These are phyloP conservation scores for Glebionis coronaria DNA, from an alignment of 129 eudicot genomes.

Conservation along the genomic window DNA sequence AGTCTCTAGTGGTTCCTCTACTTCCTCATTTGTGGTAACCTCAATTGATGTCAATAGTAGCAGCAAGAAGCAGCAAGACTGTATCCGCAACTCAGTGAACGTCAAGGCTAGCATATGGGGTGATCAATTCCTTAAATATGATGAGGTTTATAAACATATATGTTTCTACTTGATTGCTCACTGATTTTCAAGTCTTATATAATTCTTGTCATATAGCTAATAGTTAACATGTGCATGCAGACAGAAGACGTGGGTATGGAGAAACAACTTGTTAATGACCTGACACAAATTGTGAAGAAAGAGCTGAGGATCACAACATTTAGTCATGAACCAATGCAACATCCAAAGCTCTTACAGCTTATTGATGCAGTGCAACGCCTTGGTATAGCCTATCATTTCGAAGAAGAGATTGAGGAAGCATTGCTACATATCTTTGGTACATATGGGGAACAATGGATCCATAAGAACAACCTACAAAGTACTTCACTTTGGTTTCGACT, in stretches of 20 bases:
- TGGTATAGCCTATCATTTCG: neutral
- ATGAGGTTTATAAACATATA: conserved; percentile 6
- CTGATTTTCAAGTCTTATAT: neutral
- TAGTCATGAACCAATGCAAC: neutral
- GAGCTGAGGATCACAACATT: neutral
- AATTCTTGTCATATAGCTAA: neutral
- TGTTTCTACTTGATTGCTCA: neutral
- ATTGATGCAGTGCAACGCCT: conserved; percentile 7
- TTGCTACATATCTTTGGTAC: neutral
- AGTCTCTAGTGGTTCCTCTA: neutral
- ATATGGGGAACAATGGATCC: neutral
- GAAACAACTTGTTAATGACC: neutral
- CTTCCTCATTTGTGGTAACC: too few relatives aligned
- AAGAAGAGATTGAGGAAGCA: neutral
- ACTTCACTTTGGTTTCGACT: neutral
- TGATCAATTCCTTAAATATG: conserved; percentile 19
- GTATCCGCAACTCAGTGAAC: conserved; percentile 30
- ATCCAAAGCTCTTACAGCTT: neutral
- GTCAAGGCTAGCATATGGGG: conserved; percentile 41
- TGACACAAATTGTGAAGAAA: neutral
- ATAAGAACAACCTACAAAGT: neutral
- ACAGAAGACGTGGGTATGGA: neutral
- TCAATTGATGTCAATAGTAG: neutral
- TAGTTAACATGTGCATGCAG: neutral
- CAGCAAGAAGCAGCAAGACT: neutral